These are phyloP conservation scores for Paecilomyces variotii DNA, from an alignment of 2,329 filamentous ascomycete genomes.

Conservation along the genomic window DNA sequence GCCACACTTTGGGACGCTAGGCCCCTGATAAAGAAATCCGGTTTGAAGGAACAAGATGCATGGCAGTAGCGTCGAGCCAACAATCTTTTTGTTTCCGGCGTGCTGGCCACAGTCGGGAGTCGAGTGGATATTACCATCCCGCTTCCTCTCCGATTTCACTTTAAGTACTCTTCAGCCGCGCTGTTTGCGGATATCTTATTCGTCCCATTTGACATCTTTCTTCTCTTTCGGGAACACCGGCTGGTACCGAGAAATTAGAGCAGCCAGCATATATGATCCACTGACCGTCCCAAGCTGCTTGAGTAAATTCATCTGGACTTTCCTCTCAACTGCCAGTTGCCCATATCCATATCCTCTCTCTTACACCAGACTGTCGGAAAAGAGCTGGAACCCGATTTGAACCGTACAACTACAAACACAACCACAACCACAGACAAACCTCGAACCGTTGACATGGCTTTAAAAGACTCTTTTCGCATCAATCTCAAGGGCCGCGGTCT, in stretches of 20 bases:
- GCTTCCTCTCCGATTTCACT: not conserved
- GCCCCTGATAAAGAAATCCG: not conserved
- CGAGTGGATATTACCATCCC: not conserved
- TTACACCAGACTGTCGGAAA: not conserved
- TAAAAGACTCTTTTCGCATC: not conserved
- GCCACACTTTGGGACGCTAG: not conserved
- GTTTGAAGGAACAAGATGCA: not conserved
- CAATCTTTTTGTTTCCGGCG: not conserved
- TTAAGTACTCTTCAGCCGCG: not conserved
- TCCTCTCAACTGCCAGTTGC: not conserved
- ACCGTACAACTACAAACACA: not conserved
- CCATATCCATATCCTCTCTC: not conserved
- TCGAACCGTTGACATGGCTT: not conserved
- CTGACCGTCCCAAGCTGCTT: not conserved
- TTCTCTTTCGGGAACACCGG: not conserved
- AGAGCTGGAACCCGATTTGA: not conserved
- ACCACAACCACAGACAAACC: not conserved
- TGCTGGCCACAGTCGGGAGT: not conserved
- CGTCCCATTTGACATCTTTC: not conserved
- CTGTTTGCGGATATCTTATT: not conserved
- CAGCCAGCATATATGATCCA: not conserved
- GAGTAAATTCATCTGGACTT: not conserved
- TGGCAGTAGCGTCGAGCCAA: not conserved
- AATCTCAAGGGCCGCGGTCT: not conserved
- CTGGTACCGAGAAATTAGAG: not conserved